Evolutionary conservation across 345 rosid species (phyloP).

Genomic region (Citrus medica): DNA sequence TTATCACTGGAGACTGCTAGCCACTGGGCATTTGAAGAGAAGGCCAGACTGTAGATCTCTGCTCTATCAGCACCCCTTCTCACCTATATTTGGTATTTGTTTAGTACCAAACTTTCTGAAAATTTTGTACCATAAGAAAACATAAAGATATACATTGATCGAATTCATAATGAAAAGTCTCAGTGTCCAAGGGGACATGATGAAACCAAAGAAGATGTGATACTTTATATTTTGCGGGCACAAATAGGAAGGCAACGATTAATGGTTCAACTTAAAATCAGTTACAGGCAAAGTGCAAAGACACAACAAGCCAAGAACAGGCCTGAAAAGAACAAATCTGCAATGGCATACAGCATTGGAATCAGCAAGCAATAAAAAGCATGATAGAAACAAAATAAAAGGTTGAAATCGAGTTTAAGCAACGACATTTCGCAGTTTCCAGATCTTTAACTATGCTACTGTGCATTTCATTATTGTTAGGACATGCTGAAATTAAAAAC

Average conservation of each 20-base stretch:
- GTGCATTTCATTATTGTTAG: not conserved
- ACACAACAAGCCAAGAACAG: not conserved
- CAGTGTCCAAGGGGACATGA: not conserved
- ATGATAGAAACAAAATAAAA: not conserved
- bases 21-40: constrained; percentile 85
- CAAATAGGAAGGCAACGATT: not conserved
- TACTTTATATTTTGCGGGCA: not conserved
- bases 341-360: not conserved
- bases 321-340: not conserved
- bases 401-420: not conserved
- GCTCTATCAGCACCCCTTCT: constrained; percentile 99
- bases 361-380: not conserved
- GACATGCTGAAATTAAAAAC: not conserved
- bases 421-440: not conserved
- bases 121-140: not conserved
- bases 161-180: not conserved
- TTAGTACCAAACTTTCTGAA: not conserved
- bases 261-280: not conserved
- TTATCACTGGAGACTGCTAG: constrained; percentile 97
- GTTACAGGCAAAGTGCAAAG: not conserved
- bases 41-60: constrained; percentile 91
- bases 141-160: not conserved
- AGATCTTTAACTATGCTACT: not conserved
- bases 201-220: not conserved
- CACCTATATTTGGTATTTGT: constrained; percentile 41